A percentile compares a stretch with the other conserved stretches of the same genome.
These are phyloP conservation scores for Mercurialis annua DNA, from an alignment of 345 rosid species.

Conservation along the genomic window DNA sequence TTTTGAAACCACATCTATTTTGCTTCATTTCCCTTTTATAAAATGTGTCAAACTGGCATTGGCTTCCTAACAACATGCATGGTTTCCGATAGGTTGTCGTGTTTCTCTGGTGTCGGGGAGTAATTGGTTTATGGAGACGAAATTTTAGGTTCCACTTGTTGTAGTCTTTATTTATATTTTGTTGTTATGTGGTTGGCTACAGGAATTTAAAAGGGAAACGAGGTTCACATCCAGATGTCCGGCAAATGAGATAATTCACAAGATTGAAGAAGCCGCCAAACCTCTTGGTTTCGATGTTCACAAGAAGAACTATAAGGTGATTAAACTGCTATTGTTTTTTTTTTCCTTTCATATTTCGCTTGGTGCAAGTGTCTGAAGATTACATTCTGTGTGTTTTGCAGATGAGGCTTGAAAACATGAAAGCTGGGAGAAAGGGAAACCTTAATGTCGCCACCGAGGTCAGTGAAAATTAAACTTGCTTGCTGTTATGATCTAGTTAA, in stretches of 20 bases:
- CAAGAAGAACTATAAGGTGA: conserved; percentile 90
- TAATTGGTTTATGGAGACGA: not conserved
- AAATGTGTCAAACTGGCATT: not conserved
- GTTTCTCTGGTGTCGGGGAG: not conserved
- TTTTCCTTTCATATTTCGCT: not conserved
- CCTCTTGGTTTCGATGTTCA: conserved; percentile 93
- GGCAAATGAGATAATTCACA: conserved; percentile 77
- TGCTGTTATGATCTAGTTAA: not conserved
- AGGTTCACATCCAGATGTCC: conserved; percentile 77
- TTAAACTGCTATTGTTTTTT: not conserved
- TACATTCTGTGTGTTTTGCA: conserved; percentile 22
- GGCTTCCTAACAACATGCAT: not conserved
- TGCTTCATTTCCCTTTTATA: not conserved
- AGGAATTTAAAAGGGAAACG: conserved; percentile 87
- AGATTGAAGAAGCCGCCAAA: conserved; percentile 86
- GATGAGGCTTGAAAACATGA: conserved; percentile 89
- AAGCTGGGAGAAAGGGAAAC: conserved; percentile 94
- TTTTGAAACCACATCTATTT: not conserved
- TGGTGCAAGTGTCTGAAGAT: not conserved
- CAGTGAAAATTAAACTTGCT: conserved; percentile 12
- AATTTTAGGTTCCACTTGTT: not conserved
- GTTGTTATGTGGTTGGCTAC: conserved; percentile 15
- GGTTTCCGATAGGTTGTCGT: not conserved
- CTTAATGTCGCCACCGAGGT: conserved; percentile 91
- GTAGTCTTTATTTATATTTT: not conserved